phyloP scores from a whole-genome alignment of 768 basidiomycete species.

The Amanita molliuscula region DNA sequence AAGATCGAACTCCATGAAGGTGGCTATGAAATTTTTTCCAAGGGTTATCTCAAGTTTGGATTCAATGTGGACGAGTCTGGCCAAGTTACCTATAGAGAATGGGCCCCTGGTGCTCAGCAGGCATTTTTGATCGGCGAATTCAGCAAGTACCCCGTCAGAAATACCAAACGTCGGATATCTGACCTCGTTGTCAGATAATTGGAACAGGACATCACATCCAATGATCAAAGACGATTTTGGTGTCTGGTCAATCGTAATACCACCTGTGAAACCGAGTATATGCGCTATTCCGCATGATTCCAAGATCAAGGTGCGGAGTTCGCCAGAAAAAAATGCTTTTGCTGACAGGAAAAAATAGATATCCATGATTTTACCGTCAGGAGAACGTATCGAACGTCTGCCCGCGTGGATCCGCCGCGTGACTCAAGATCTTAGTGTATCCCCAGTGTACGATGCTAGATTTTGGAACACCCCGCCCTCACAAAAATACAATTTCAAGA shows the following conservation, averaged over 20 bases:
- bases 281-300: slow-evolving; percentile 91
- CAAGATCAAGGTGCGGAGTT: slow-evolving; percentile 73
- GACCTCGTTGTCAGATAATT: slow-evolving; percentile 48
- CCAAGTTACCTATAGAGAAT: slow-evolving; percentile 80
- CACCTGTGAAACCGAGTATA: slow-evolving; percentile 52
- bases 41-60: slow-evolving; percentile 74
- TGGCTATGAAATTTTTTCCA: slow-evolving; percentile 71
- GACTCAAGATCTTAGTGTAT: slow-evolving; percentile 84
- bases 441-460: slow-evolving; percentile 91
- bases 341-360: slow-evolving; percentile 39
- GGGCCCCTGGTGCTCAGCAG: slow-evolving; percentile 85
- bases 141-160: slow-evolving; percentile 48
- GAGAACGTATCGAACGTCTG: slow-evolving; percentile 79
- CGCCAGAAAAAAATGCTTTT: not conserved
- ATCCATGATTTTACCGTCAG: slow-evolving; percentile 77
- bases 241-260: slow-evolving; percentile 79
- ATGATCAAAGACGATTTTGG: slow-evolving; percentile 83
- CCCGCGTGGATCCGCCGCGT: slow-evolving; percentile 95
- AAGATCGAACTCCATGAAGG: slow-evolving; percentile 72
- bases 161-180: not conserved
- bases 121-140: slow-evolving; percentile 92
- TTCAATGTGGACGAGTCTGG: slow-evolving; percentile 61
- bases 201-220: slow-evolving; percentile 78
- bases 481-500: slow-evolving; percentile 73
- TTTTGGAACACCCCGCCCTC: slow-evolving; percentile 91